Conservation (phyloP, 805 yeast species). For the Brettanomyces anomalus region DNA sequence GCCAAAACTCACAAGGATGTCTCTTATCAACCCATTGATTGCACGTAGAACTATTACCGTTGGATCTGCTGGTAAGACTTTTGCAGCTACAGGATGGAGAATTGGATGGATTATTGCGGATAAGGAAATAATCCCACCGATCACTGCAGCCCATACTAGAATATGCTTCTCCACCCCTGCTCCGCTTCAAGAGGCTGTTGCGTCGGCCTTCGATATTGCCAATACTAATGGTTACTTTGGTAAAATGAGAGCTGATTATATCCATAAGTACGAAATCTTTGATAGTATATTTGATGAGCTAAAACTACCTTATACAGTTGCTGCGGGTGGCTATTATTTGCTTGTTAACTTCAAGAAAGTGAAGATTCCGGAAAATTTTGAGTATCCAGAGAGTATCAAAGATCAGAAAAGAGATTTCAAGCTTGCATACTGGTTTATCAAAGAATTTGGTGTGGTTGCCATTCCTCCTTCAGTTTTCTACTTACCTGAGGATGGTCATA, state of each 20-base stretch:
- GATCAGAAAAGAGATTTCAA: constrained; percentile 76
- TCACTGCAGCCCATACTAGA: constrained; percentile 84
- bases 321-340: constrained; percentile 92
- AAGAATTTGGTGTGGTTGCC: constrained; percentile 88
- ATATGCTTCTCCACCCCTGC: constrained; percentile 88
- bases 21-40: constrained; percentile 73
- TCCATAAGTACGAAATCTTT: constrained; percentile 63
- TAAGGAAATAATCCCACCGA: constrained; percentile 71
- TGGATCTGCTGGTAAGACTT: constrained; percentile 96
- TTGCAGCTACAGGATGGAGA: constrained; percentile 99
- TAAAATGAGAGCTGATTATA: constrained; percentile 57
- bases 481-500: constrained; percentile 56
- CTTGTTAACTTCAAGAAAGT: constrained; percentile 82
- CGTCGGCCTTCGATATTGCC: constrained; percentile 65
- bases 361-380: constrained; percentile 57
- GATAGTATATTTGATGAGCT: constrained; percentile 76
- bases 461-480: constrained; percentile 97
- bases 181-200: constrained; percentile 88
- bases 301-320: constrained; percentile 78
- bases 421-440: constrained; percentile 86
- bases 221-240: constrained; percentile 57
- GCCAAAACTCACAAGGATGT: constrained; percentile 64
- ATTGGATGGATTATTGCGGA: constrained; percentile 93
- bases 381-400: constrained; percentile 57
- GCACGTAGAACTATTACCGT: constrained; percentile 76